Evolutionary conservation across 768 basidiomycete species (phyloP).

Genomic region (Mycena rosella): DNA sequence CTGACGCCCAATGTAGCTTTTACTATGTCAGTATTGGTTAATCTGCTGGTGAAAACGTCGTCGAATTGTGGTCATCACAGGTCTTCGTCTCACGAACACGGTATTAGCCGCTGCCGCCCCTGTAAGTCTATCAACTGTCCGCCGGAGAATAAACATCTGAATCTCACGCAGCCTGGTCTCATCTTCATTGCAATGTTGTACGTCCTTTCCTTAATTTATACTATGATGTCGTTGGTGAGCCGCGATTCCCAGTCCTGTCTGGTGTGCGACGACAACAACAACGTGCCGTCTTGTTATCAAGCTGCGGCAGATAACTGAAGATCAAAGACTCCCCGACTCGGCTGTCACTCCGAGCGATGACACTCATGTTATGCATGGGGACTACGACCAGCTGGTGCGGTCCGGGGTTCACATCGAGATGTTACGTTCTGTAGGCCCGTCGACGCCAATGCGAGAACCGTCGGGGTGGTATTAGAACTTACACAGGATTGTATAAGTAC

Average conservation of each 20-base stretch:
- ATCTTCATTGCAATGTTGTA: constrained; percentile 37
- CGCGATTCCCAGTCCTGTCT: constrained; percentile 23
- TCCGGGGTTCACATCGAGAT: constrained; percentile 33
- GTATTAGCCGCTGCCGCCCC: constrained; percentile 17
- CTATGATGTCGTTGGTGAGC: too few relatives aligned
- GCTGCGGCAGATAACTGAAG: constrained; percentile 24
- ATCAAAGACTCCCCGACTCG: not conserved
- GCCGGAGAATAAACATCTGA: not conserved
- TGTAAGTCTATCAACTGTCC: not conserved
- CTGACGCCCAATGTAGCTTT: constrained; percentile 12
- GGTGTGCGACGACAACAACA: constrained; percentile 33
- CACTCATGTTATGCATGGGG: constrained; percentile 7
- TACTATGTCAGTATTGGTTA: constrained; percentile 17
- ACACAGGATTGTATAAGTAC: not conserved
- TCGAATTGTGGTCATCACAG: not conserved
- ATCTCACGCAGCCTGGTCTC: constrained; percentile 1
- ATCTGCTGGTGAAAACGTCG: not conserved
- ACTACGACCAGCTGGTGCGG: constrained; percentile 31
- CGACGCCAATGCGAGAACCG: constrained; percentile 31
- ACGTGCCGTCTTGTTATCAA: constrained; percentile 34
- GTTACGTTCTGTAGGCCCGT: constrained; percentile 32
- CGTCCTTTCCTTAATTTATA: constrained; percentile 6
- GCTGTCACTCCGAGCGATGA: not conserved
- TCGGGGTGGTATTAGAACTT: constrained; percentile 6
- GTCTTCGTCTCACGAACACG: constrained; percentile 34